Conservation (phyloP, 208 protist species). For the Leptomonas pyrrhocoris region DNA sequence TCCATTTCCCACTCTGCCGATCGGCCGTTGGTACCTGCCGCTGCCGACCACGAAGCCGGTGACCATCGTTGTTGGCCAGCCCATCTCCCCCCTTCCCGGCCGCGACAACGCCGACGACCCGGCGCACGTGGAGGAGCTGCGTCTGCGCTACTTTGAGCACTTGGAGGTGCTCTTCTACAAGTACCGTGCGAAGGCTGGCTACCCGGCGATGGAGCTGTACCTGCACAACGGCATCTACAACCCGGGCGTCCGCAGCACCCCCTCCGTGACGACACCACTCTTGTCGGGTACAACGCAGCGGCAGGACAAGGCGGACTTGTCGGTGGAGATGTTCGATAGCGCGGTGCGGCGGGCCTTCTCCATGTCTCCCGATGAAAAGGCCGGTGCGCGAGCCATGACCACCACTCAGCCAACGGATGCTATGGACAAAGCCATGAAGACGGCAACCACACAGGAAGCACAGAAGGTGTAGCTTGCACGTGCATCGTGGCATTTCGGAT, state of each 20-base stretch:
- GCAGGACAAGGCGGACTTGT: background rate
- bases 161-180: constrained; percentile 74
- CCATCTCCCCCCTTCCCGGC: constrained; percentile 57
- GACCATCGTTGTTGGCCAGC: constrained; percentile 78
- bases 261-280: constrained; percentile 27
- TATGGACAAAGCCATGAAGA: background rate
- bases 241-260: constrained; percentile 40
- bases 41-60: constrained; percentile 63
- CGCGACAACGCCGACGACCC: constrained; percentile 59
- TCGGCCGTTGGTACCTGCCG: constrained; percentile 73
- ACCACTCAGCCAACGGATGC: too few species aligned
- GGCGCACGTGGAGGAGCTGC: constrained; percentile 52
- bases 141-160: constrained; percentile 67
- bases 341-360: constrained; percentile 15
- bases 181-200: constrained; percentile 65
- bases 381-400: background rate
- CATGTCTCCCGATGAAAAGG: constrained; percentile 9
- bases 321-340: constrained; percentile 23
- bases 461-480: too few species aligned
- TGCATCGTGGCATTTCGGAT: too few species aligned
- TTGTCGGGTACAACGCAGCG: background rate
- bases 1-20: constrained; percentile 78
- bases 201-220: constrained; percentile 82
- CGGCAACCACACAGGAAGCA: background rate
- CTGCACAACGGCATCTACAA: constrained; percentile 79